These are phyloP conservation scores for Entomortierella lignicola DNA, from an alignment of 192 early-diverging fungal species.

Conservation along the genomic window DNA sequence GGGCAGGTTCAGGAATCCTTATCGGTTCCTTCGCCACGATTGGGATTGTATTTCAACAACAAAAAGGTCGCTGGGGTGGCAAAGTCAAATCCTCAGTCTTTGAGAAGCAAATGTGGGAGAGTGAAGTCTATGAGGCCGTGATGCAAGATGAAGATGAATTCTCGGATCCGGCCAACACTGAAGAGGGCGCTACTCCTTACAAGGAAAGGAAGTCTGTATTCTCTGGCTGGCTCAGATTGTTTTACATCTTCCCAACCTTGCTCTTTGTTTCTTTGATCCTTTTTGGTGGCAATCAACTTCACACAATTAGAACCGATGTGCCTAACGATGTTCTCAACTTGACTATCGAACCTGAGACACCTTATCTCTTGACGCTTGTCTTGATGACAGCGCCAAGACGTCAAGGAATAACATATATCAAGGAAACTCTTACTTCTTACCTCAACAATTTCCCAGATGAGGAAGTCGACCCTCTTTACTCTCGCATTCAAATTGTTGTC, in stretches of 20 bases:
- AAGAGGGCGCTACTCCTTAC: neutral
- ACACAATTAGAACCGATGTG: conserved; percentile 28
- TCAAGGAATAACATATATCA: conserved; percentile 57
- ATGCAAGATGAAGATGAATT: conserved; percentile 33
- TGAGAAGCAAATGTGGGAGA: conserved; percentile 40
- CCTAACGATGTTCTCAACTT: conserved; percentile 23
- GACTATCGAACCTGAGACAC: conserved; percentile 46
- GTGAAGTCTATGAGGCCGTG: conserved; percentile 20
- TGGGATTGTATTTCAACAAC: conserved; percentile 41
- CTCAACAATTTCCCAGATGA: conserved; percentile 59
- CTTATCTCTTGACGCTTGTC: conserved; percentile 57
- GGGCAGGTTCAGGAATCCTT: conserved; percentile 62
- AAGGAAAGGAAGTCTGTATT: conserved; percentile 18
- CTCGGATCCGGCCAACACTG: conserved; percentile 20
- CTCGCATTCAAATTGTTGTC: conserved; percentile 59
- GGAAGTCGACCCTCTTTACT: conserved; percentile 55
- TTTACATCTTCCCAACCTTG: conserved; percentile 18
- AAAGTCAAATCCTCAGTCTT: conserved; percentile 27
- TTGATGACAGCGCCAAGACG: conserved; percentile 66
- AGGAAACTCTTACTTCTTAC: conserved; percentile 59
- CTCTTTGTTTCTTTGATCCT: conserved; percentile 46
- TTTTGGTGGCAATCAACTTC: conserved; percentile 26
- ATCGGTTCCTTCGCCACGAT: conserved; percentile 57
- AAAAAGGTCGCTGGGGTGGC: conserved; percentile 39
- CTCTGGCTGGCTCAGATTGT: conserved; percentile 15